Conservation (phyloP, 768 basidiomycete species). For the Suillus occidentalis region DNA sequence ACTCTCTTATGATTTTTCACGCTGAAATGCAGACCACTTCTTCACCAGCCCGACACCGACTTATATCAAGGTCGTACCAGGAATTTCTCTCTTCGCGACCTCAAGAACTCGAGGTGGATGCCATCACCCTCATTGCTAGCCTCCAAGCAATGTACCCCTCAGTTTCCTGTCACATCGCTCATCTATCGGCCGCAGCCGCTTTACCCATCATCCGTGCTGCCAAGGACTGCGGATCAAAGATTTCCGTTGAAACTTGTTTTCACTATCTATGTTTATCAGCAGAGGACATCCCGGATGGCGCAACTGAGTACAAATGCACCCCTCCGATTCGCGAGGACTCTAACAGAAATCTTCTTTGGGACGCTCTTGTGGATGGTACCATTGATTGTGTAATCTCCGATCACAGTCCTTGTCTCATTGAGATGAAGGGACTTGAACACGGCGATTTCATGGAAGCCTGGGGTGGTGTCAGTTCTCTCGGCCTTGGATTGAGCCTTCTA, state of each 20-base stretch:
- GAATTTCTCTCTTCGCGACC: slow-evolving; percentile 92
- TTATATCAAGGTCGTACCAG: slow-evolving; percentile 58
- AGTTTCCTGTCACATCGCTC: slow-evolving; percentile 92
- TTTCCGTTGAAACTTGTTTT: slow-evolving; percentile 97
- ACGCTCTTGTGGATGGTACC: slow-evolving; percentile 73
- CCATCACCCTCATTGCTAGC: slow-evolving; percentile 73
- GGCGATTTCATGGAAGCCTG: slow-evolving; percentile 89
- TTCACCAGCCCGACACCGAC: slow-evolving; percentile 14
- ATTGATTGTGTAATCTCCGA: slow-evolving; percentile 96
- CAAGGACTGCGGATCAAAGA: slow-evolving; percentile 56
- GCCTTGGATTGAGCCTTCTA: slow-evolving; percentile 82
- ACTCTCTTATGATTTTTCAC: slow-evolving; percentile 80
- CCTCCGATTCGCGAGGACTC: slow-evolving; percentile 80
- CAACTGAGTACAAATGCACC: slow-evolving; percentile 92
- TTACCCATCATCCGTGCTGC: slow-evolving; percentile 76
- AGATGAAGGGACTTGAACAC: slow-evolving; percentile 73
- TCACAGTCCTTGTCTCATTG: slow-evolving; percentile 86
- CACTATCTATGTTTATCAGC: slow-evolving; percentile 88
- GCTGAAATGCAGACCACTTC: slow-evolving; percentile 70
- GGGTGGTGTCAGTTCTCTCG: slow-evolving; percentile 93
- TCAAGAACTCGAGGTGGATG: slow-evolving; percentile 72
- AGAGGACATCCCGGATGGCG: slow-evolving; percentile 69
- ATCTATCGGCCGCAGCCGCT: slow-evolving; percentile 85
- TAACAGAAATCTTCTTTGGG: slow-evolving; percentile 81
- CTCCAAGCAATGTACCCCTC: slow-evolving; percentile 63